Conservation (phyloP, 805 yeast genomes). For the Metahyphopichia silvanorum region DNA sequence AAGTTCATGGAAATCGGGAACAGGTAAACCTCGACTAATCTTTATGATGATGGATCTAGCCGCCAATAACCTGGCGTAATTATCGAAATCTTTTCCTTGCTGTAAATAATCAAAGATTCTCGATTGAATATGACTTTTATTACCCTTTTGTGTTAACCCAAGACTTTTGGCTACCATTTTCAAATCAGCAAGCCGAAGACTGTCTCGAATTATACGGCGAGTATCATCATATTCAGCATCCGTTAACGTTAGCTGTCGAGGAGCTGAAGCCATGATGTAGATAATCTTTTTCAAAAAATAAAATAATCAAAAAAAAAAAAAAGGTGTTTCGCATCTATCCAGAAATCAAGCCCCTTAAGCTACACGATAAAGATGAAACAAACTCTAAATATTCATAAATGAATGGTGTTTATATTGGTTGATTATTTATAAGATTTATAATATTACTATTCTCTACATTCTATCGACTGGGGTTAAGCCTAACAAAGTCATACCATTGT, state of each 20-base stretch:
- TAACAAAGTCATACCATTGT: slow-evolving; percentile 84
- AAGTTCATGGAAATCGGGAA: slow-evolving; percentile 35
- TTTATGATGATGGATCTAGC: slow-evolving; percentile 42
- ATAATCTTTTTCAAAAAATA: too few relatives aligned
- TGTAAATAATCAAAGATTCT: slow-evolving; percentile 47
- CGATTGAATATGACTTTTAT: slow-evolving; percentile 58
- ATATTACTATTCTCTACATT: slow-evolving; percentile 75
- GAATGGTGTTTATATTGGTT: too few relatives aligned
- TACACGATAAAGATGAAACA: too few relatives aligned
- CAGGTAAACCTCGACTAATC: slow-evolving; percentile 27
- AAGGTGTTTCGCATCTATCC: too few relatives aligned
- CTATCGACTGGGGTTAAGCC: slow-evolving; percentile 98
- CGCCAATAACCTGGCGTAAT: slow-evolving; percentile 42
- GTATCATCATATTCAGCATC: slow-evolving; percentile 4
- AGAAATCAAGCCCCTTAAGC: too few relatives aligned
- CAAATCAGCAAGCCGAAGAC: slow-evolving; percentile 50
- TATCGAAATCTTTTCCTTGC: slow-evolving; percentile 38
- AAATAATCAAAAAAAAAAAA: too few relatives aligned
- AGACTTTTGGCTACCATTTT: slow-evolving; percentile 51
- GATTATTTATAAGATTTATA: too few relatives aligned
- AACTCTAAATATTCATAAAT: too few relatives aligned
- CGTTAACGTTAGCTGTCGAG: slow-evolving; percentile 1
- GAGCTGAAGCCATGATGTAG: background rate
- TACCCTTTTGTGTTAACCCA: slow-evolving; percentile 50
- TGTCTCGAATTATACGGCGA: background rate